These are phyloP conservation scores for Phytopythium litorale DNA, from an alignment of 352 stramenopile genomes.

Conservation along the genomic window DNA sequence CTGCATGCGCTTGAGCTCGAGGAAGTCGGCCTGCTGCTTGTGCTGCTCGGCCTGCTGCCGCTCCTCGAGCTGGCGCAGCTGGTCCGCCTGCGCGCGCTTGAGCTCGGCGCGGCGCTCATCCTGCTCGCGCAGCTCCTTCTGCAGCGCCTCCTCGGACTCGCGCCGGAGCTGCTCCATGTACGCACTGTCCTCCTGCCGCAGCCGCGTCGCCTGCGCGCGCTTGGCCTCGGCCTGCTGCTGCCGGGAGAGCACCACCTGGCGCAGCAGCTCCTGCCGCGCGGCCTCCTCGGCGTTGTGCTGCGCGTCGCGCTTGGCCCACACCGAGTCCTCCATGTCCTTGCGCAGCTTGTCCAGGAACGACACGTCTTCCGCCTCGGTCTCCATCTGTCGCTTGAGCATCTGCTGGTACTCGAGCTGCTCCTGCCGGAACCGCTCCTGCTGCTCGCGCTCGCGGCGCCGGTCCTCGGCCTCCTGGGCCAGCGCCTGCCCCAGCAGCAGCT, in stretches of 20 bases:
- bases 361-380: conserved; percentile 61
- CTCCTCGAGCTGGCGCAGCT: conserved; percentile 58
- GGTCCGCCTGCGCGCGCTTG: conserved; percentile 63
- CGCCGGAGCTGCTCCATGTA: conserved; percentile 67
- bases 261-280: conserved; percentile 64
- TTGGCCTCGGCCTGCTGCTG: conserved; percentile 53
- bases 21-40: conserved; percentile 59
- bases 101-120: conserved; percentile 56
- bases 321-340: conserved; percentile 75
- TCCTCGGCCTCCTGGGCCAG: conserved; percentile 58
- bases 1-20: conserved; percentile 79
- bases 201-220: conserved; percentile 23
- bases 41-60: conserved; percentile 44
- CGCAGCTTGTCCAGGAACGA: conserved; percentile 67
- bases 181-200: conserved; percentile 42
- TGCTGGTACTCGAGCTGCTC: conserved; percentile 74
- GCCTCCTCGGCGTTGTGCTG: conserved; percentile 69
- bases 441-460: conserved; percentile 49
- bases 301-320: conserved; percentile 73
- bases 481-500: conserved; percentile 49
- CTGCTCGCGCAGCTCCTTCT: conserved; percentile 76
- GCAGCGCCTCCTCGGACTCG: conserved; percentile 68
- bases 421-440: conserved; percentile 59
- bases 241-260: conserved; percentile 61
- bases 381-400: conserved; percentile 75